Conservation (phyloP, 495 filamentous ascomycete species). For the Tuber magnatum region DNA sequence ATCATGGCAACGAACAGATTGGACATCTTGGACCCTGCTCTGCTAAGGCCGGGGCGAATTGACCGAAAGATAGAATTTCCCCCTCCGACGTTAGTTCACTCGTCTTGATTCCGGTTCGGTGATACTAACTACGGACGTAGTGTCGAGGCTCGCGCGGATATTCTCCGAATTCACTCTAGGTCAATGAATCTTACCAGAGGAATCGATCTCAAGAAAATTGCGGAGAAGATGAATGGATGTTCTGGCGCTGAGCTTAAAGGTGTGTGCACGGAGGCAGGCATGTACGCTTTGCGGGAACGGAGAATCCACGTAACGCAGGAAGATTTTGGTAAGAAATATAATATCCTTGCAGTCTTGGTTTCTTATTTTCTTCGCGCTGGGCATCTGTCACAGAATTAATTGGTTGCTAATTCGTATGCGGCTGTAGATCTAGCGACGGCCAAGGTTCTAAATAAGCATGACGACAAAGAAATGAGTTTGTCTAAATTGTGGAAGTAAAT, state of each 20-base stretch:
- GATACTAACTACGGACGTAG: constrained; percentile 40
- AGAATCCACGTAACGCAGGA: constrained; percentile 98
- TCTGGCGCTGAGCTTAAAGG: constrained; percentile 88
- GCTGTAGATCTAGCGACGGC: constrained; percentile 72
- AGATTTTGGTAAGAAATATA: constrained; percentile 61
- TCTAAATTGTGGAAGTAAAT: constrained; percentile 86
- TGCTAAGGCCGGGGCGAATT: constrained; percentile 89
- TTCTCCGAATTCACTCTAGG: constrained; percentile 89
- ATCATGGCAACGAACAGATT: constrained; percentile 99
- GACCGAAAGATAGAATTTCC: constrained; percentile 99
- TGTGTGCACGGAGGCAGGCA: constrained; percentile 98
- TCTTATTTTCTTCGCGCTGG: constrained; percentile 1
- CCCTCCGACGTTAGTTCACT: constrained; percentile 63
- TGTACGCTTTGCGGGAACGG: constrained; percentile 92
- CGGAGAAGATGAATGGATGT: constrained; percentile 99
- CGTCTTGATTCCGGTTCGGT: neutral
- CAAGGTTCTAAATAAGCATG: constrained; percentile 99
- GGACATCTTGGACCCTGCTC: constrained; percentile 91
- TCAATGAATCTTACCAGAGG: constrained; percentile 98
- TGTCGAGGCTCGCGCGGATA: constrained; percentile 94
- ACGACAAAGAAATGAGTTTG: constrained; percentile 90
- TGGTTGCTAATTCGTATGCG: constrained; percentile 2
- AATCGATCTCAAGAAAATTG: constrained; percentile 96
- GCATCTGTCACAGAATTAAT: no score
- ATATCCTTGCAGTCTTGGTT: neutral